These are phyloP conservation scores for Plasmodium gallinaceum DNA, from an alignment of 169 alveolate genomes.

Conservation along the genomic window DNA sequence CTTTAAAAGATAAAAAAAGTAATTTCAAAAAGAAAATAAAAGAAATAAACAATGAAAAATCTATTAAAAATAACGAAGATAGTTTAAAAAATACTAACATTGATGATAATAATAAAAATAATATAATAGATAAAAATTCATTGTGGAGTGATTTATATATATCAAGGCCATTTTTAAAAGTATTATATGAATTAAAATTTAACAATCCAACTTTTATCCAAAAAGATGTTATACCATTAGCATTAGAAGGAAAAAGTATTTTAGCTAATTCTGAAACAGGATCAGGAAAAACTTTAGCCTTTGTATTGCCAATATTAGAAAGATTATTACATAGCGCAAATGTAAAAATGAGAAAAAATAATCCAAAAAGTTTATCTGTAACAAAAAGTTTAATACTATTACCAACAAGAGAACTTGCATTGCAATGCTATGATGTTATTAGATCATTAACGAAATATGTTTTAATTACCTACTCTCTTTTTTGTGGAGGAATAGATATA, in stretches of 20 bases:
- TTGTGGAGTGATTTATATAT: constrained; percentile 65
- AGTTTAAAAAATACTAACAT: neutral
- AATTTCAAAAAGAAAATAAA: neutral
- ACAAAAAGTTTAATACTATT: constrained; percentile 91
- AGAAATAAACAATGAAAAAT: neutral
- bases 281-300: constrained; percentile 93
- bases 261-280: constrained; percentile 95
- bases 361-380: constrained; percentile 63
- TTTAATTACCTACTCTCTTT: constrained; percentile 84
- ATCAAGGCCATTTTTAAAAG: constrained; percentile 80
- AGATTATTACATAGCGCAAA: constrained; percentile 87
- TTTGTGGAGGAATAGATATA: constrained; percentile 91
- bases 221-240: constrained; percentile 91
- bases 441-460: constrained; percentile 87
- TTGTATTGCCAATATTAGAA: constrained; percentile 91
- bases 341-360: constrained; percentile 79
- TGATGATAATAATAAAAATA: neutral
- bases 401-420: constrained; percentile 95
- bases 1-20: neutral
- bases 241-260: constrained; percentile 89
- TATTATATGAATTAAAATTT: constrained; percentile 85
- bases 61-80: neutral
- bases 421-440: constrained; percentile 90
- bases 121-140: constrained; percentile 28
- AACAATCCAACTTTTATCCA: constrained; percentile 90